Conservation (phyloP, 2,329 filamentous ascomycete genomes). For the Diplodia mutila region DNA sequence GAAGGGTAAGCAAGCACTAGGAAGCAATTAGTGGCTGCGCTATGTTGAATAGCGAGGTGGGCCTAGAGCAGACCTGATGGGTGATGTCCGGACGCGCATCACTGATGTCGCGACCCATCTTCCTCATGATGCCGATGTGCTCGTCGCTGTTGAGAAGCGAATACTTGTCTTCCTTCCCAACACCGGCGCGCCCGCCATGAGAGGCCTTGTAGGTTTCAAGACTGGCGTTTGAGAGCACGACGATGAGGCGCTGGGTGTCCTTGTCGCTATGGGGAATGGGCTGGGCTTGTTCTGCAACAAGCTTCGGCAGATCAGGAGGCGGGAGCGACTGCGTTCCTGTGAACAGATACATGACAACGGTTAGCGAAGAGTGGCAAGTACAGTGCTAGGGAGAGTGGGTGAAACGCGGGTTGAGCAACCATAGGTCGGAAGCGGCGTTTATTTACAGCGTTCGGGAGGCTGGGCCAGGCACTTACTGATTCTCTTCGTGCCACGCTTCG, state of each 20-base stretch:
- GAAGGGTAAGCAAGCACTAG: constrained; percentile 92
- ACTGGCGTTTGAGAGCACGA: constrained; percentile 95
- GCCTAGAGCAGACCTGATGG: constrained; percentile 74
- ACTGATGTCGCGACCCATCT: constrained; percentile 98
- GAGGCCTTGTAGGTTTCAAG: constrained; percentile 96
- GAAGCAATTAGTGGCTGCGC: constrained; percentile 21
- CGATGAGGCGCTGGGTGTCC: constrained; percentile 87
- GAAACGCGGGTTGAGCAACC: neutral
- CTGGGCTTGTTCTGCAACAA: constrained; percentile 89
- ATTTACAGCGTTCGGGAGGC: neutral
- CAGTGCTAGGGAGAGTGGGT: neutral
- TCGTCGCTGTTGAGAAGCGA: constrained; percentile 98
- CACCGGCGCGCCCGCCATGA: constrained; percentile 66
- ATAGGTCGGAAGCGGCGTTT: neutral
- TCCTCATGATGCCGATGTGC: constrained; percentile 98
- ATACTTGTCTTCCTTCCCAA: constrained; percentile 88
- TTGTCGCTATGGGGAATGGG: constrained; percentile 87
- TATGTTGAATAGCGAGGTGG: constrained; percentile 29
- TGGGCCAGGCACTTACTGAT: constrained; percentile 21
- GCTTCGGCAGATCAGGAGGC: constrained; percentile 83
- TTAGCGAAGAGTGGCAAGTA: constrained; percentile 6
- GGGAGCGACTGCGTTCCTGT: constrained; percentile 84
- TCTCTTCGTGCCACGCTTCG: constrained; percentile 25
- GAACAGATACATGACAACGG: constrained; percentile 7
- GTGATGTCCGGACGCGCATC: constrained; percentile 97